Evolutionary conservation across 1,284 basidiomycete species (phyloP), one percentile per base, ranked within the genome.

Genomic region (Fistulina hepatica): DNA sequence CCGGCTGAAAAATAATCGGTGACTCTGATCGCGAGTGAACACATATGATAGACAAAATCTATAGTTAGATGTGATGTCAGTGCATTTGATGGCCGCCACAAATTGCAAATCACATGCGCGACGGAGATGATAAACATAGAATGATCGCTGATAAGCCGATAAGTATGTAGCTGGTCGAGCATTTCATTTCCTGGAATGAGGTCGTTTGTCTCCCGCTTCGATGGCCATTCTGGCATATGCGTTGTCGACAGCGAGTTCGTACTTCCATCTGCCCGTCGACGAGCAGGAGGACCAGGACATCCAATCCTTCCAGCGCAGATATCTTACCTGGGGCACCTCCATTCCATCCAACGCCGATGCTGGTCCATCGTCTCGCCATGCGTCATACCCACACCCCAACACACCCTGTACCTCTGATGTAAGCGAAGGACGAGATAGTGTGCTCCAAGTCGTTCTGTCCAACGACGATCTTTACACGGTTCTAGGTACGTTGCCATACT

Each of bases 381-480:
- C n/a, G n/a, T 52, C 9, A 36, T 48, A 5, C 30, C 49, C n/a
- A 36, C 50, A 27, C 34, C 47, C 3, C 41, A 52, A 22, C 36
- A 48, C 12, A 37, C 48, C 7, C 33, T 43, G 8, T 43, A 41
- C 7, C 39, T 49, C 23, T 42, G 45, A 23, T 17, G 27, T 2
- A 45, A 51, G 54, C 56, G 52, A 43, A 49, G 53, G 20, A 43
- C 56, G n/a, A 13, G 28, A 31, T 13, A 31, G 28, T 8, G 59
- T 65, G 11, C 67, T 82, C 21, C 56, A 68, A 26, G 56, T 64
- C 21, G 69, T 88, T 24, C 67, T 85, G 32, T 51, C 63, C 33
- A 69, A 67, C 39, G 72, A 85, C 48, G 64, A 73, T 50, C 67
- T 90, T 23, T 90, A 90, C 57, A 60, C 67, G 34, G 76, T 90